These are phyloP conservation scores for Mycena floridula DNA, from an alignment of 768 basidiomycete species.

Conservation along the genomic window DNA sequence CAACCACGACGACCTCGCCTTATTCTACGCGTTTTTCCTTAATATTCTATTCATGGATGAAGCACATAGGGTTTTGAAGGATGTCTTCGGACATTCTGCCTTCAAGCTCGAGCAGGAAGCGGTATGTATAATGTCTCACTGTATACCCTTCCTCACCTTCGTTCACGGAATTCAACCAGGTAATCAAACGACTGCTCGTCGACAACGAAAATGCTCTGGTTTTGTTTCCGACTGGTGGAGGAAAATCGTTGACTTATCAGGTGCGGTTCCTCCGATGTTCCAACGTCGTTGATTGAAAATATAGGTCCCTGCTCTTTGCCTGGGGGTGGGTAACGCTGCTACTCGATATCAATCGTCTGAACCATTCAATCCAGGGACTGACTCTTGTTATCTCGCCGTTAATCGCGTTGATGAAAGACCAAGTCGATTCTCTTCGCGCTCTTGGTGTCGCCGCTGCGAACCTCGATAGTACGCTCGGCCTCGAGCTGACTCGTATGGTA, in stretches of 20 bases:
- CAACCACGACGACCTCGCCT: too few species aligned
- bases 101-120: neutral
- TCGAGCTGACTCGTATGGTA: slow-evolving; percentile 24
- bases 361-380: slow-evolving; percentile 12
- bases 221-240: slow-evolving; percentile 32
- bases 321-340: slow-evolving; percentile 10
- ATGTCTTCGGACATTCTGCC: neutral
- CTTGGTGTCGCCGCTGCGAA: slow-evolving; percentile 31
- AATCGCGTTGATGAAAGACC: slow-evolving; percentile 30
- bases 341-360: neutral
- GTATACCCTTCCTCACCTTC: neutral
- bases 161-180: slow-evolving; percentile 13
- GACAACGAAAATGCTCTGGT: slow-evolving; percentile 35
- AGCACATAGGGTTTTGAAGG: neutral
- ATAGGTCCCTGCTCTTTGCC: slow-evolving; percentile 34
- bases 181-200: slow-evolving; percentile 30
- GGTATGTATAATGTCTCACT: neutral
- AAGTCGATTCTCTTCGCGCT: slow-evolving; percentile 27
- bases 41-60: neutral
- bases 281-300: slow-evolving; percentile 17
- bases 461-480: slow-evolving; percentile 31
- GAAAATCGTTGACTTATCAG: slow-evolving; percentile 8
- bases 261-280: too few species aligned
- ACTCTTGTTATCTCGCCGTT: slow-evolving; percentile 32
- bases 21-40: neutral